Evolutionary conservation across 805 yeast species (phyloP).

Genomic region (Nakazawaea ernobii): DNA sequence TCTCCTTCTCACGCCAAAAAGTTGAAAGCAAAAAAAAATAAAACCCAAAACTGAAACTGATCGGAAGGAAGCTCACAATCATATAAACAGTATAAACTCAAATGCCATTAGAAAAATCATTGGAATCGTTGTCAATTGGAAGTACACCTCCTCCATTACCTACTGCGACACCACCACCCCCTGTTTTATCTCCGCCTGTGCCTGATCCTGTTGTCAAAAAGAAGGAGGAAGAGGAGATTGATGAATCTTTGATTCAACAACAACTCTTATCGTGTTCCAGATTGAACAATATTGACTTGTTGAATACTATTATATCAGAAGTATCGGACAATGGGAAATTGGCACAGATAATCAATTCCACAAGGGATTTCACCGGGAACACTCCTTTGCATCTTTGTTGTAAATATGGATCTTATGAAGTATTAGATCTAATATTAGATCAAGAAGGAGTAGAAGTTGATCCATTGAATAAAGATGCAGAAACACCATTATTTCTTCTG

Average conservation of each 20-base stretch:
- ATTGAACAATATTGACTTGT: slow-evolving; percentile 76
- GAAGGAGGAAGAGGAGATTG: slow-evolving; percentile 14
- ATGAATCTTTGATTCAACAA: slow-evolving; percentile 74
- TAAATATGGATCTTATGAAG: slow-evolving; percentile 78
- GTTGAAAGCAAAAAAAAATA: too few relatives aligned
- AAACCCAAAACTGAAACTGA: too few relatives aligned
- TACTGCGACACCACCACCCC: neutral
- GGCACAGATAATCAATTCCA: slow-evolving; percentile 52
- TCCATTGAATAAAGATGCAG: slow-evolving; percentile 70
- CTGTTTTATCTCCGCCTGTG: neutral
- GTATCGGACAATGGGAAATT: slow-evolving; percentile 30
- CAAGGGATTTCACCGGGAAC: slow-evolving; percentile 75
- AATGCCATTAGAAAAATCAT: slow-evolving; percentile 1
- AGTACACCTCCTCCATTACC: slow-evolving; percentile 7
- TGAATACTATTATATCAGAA: slow-evolving; percentile 36
- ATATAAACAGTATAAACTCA: too few relatives aligned
- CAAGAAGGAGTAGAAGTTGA: slow-evolving; percentile 89
- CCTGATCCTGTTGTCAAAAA: neutral
- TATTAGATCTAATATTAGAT: slow-evolving; percentile 74
- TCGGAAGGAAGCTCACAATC: too few relatives aligned
- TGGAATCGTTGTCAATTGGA: neutral
- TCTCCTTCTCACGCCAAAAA: too few relatives aligned
- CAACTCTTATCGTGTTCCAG: slow-evolving; percentile 85
- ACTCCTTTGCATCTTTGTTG: slow-evolving; percentile 80
- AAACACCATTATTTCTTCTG: slow-evolving; percentile 86